These are phyloP conservation scores for Acer yangbiense DNA, from an alignment of 345 rosid species.

Conservation along the genomic window DNA sequence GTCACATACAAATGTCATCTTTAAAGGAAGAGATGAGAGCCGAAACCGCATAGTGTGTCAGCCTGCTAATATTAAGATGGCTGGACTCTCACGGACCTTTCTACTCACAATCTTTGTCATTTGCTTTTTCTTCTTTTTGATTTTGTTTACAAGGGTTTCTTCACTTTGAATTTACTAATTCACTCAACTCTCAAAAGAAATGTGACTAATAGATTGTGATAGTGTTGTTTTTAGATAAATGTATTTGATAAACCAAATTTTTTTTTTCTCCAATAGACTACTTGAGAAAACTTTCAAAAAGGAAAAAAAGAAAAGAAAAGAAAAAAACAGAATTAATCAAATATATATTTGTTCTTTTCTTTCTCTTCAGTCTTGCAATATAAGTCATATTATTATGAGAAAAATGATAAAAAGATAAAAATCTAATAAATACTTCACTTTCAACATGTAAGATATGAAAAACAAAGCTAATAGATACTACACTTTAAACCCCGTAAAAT, in stretches of 20 bases:
- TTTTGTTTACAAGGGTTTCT: background rate
- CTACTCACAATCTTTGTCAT: background rate
- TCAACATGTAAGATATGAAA: no score
- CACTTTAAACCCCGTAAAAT: no score
- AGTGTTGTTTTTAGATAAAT: no score
- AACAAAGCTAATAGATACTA: no score
- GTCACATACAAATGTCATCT: background rate
- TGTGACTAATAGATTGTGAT: no score
- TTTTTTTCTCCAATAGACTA: background rate
- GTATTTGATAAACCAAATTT: background rate
- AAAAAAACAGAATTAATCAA: background rate
- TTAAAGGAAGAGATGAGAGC: background rate
- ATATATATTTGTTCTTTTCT: no score
- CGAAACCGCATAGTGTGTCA: background rate
- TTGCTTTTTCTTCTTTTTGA: background rate
- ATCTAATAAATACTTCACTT: no score
- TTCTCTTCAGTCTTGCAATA: background rate
- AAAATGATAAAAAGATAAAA: no score
- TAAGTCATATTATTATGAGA: no score
- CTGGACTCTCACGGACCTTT: background rate
- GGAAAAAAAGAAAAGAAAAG: no score
- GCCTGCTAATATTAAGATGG: background rate
- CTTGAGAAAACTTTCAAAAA: background rate
- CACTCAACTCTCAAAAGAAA: background rate
- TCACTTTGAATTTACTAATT: no score